These are phyloP conservation scores for Coelastrella sp. DNA, from an alignment of 139 green algal species.

Conservation along the genomic window DNA sequence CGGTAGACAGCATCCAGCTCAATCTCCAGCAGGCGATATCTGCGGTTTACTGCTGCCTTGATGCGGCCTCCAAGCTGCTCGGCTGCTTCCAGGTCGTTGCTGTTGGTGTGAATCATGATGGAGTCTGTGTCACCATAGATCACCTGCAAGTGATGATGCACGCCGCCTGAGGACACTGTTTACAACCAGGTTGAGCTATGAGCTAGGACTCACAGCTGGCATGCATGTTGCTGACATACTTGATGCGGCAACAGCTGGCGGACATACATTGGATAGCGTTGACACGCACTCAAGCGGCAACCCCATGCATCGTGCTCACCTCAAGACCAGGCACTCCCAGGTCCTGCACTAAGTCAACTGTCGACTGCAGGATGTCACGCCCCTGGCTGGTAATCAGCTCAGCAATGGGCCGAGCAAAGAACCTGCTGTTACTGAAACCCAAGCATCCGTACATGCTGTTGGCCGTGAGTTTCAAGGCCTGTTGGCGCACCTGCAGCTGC, in stretches of 20 bases:
- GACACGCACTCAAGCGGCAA: too few relatives aligned
- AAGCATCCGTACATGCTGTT: slow-evolving; percentile 99
- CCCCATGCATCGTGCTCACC: too few relatives aligned
- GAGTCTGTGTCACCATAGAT: slow-evolving; percentile 99
- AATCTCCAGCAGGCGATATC: slow-evolving; percentile 96
- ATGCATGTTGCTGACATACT: too few relatives aligned
- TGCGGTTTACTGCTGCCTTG: slow-evolving; percentile 78
- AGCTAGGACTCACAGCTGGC: background rate
- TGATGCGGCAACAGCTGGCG: too few relatives aligned
- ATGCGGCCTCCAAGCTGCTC: slow-evolving; percentile 72
- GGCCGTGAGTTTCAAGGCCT: slow-evolving; percentile 97
- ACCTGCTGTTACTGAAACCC: slow-evolving; percentile 91
- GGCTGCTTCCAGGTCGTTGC: slow-evolving; percentile 74
- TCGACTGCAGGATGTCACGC: slow-evolving; percentile 91
- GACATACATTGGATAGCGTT: too few relatives aligned
- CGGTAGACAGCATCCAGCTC: slow-evolving; percentile 97
- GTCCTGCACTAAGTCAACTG: slow-evolving; percentile 90
- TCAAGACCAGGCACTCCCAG: slow-evolving; percentile 49
- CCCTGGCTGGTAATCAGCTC: slow-evolving; percentile 94
- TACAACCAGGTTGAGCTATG: background rate
- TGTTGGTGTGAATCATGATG: slow-evolving; percentile 96
- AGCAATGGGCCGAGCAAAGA: slow-evolving; percentile 94
- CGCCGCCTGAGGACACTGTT: too few relatives aligned
- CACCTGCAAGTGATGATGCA: slow-evolving; percentile 68
- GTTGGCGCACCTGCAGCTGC: slow-evolving; percentile 93